Evolutionary conservation across 176 grass and related monocot species (phyloP).

Genomic region (Puccinellia tenuiflora): DNA sequence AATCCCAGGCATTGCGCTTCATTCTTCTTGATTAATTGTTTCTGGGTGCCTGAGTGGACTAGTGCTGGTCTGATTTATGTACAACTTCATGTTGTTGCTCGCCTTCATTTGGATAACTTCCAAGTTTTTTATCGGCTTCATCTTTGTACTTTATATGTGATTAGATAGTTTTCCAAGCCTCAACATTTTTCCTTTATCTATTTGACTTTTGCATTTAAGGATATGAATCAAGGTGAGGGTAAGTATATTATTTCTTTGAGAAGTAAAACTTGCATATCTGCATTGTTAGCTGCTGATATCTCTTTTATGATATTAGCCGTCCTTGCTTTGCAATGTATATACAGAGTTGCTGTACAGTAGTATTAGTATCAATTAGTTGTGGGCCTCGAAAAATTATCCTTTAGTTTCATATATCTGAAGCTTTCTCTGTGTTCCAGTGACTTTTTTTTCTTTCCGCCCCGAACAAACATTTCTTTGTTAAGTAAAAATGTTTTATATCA

Average conservation of each 20-base stretch:
- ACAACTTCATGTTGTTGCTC: not conserved
- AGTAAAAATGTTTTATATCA: not conserved
- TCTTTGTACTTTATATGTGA: not conserved
- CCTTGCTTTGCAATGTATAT: not conserved
- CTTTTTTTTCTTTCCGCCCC: not conserved
- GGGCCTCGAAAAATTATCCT: too few species aligned
- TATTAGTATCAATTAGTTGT: not conserved
- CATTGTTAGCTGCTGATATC: not conserved
- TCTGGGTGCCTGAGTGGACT: not conserved
- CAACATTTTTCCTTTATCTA: not conserved
- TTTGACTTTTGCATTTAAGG: not conserved
- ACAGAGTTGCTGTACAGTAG: not conserved
- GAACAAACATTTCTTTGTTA: not conserved
- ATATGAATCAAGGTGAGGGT: not conserved
- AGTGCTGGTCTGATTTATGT: not conserved
- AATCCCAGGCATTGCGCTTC: not conserved
- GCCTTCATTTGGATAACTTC: not conserved
- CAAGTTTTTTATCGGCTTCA: not conserved
- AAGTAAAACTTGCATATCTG: not conserved
- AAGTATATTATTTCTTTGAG: not conserved
- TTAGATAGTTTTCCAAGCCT: too few species aligned
- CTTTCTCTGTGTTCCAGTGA: not conserved
- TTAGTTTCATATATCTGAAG: not conserved
- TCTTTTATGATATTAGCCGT: not conserved
- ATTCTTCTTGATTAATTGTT: not conserved